Base-by-base conservation (phyloP, 306 rosid species). In the Sechiopsis laciniata region DNA sequence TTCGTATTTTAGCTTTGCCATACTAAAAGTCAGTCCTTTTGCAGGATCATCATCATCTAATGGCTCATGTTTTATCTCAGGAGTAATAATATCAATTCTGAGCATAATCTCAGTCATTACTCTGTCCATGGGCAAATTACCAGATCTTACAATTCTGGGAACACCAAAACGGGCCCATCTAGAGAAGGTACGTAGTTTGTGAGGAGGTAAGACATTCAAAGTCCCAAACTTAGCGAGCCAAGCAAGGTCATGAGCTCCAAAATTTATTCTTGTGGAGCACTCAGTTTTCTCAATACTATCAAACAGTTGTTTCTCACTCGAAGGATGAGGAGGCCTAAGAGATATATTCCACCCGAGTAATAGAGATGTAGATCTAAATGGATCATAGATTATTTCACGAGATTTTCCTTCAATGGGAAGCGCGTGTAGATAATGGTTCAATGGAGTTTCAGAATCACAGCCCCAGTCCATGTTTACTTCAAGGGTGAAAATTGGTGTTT, bases 41-140 rank as follows among this genome's bases (percentile, higher is more conserved):
- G 99, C 99, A 24, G 99, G 97, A 87, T 95, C 99, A 71, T 89
- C 96, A 77, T 91, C 90, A 83, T 95, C 91, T 81, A 95, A 77
- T 53, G 97, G 99, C 87, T 91, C 84, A 73, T 95, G 85, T 80
- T 86, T 95, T 78, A 95, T 80, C 81, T 89, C 83, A 32, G 91
- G 71, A 52, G 96, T 97, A 22, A 95, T 84, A 69, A 90, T 84
- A 84, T 95, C 97, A 62, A 91, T 55, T 20, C 97, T 91, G 74
- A 95, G 83, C 97, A 95, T 89, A 81, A 95, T 89, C 81, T 95
- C 99, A 21, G 99, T 95, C 95, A 95, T 95, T 63, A 95, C 99
- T 84, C 85, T 95, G 86, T 95, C 99, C 50, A 95, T 72, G 55
- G 99, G 81, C 78, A 95, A 88, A 82, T 95, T 95, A 78, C 99